phyloP scores from a whole-genome alignment of 176 grass and related monocot genomes.

The Eremochloa ophiuroides region DNA sequence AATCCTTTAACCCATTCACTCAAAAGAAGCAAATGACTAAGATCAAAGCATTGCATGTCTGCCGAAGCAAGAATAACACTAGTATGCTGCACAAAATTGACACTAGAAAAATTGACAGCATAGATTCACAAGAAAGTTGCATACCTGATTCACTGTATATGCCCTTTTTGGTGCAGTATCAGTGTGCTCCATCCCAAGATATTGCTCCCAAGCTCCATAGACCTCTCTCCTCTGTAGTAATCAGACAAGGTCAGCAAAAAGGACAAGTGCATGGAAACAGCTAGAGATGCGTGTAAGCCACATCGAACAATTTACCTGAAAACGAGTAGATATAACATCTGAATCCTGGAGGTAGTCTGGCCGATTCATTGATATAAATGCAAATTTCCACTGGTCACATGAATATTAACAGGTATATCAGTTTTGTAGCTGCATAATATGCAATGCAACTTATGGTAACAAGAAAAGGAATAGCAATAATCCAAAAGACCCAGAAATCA shows the following conservation, averaged over 20 bases:
- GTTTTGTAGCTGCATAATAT: constrained; percentile 4
- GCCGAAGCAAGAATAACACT: background rate
- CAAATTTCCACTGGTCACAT: constrained; percentile 85
- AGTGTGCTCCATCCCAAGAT: constrained; percentile 89
- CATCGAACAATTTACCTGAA: constrained; percentile 55
- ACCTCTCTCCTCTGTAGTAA: constrained; percentile 78
- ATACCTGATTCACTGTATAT: constrained; percentile 71
- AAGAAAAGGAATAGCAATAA: background rate
- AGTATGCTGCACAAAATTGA: background rate
- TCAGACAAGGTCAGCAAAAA: constrained; percentile 19
- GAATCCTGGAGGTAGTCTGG: constrained; percentile 84
- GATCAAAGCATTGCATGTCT: constrained; percentile 5
- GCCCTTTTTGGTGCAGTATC: constrained; percentile 89
- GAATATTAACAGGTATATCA: background rate
- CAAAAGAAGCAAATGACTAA: background rate
- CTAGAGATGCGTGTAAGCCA: constrained; percentile 5
- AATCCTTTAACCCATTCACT: background rate
- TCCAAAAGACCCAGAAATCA: constrained; percentile 6
- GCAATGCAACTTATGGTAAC: constrained; percentile 14
- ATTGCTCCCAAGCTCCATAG: constrained; percentile 98
- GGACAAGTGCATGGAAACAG: constrained; percentile 14
- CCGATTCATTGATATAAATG: constrained; percentile 78
- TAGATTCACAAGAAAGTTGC: background rate
- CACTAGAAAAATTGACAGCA: background rate
- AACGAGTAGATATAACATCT: constrained; percentile 66